Conservation (phyloP, 176 grass and related monocot species). For the Cenchrus fungigraminus region DNA sequence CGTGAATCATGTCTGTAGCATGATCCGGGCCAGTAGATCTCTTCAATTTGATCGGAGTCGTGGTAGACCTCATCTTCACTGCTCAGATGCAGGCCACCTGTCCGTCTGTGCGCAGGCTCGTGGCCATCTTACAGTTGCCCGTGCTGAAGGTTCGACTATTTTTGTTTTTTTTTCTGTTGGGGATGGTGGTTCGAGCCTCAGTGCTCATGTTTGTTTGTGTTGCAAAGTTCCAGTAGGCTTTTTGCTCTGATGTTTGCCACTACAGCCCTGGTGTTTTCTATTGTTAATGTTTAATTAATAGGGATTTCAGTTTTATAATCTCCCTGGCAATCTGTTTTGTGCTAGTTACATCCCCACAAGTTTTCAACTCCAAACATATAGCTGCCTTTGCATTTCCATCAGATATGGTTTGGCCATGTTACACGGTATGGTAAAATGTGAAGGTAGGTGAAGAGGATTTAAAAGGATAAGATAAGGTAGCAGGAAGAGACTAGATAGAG, state of each 20-base stretch:
- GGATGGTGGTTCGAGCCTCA: background rate
- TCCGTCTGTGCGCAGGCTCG: background rate
- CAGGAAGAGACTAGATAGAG: background rate
- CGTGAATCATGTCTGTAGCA: background rate
- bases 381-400: too few species aligned
- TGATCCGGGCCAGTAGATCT: conserved; percentile 1
- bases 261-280: background rate
- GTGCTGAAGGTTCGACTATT: conserved; percentile 36
- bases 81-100: background rate
- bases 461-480: background rate
- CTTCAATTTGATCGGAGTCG: background rate
- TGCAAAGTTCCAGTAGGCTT: background rate
- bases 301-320: background rate
- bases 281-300: background rate
- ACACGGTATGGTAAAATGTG: background rate
- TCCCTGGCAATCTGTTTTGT: background rate
- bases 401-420: too few species aligned
- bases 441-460: background rate
- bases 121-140: background rate
- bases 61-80: background rate
- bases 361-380: background rate
- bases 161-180: background rate
- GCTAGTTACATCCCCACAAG: background rate
- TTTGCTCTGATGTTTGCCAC: background rate
- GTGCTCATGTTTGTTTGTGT: conserved; percentile 17